phyloP scores from a whole-genome alignment of 345 rosid genomes.

The Sapria himalayana region DNA sequence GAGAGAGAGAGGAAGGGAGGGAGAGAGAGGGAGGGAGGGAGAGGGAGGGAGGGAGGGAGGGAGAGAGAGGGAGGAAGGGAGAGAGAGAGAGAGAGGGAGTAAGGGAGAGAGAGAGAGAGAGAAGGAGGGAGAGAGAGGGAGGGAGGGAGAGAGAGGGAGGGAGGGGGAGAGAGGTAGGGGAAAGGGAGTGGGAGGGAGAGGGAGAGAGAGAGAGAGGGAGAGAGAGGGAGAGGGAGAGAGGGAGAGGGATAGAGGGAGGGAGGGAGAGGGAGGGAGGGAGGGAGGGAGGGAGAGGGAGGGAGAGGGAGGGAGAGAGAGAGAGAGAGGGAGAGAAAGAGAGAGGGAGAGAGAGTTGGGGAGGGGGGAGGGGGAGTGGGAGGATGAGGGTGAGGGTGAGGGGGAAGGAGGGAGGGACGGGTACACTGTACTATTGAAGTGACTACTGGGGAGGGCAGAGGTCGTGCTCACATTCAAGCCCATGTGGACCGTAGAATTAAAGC shows the following conservation, averaged over 20 bases:
- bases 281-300: conserved; percentile 2
- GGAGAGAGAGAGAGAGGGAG: too few relatives aligned
- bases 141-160: conserved; percentile 6
- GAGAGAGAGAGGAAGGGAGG: background rate
- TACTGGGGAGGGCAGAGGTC: conserved; percentile 1
- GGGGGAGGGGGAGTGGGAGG: conserved; percentile 4
- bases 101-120: conserved; percentile 1
- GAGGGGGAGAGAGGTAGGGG: too few relatives aligned
- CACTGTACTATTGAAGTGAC: background rate
- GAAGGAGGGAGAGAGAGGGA: background rate
- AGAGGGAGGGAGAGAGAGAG: background rate
- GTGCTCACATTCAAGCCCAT: background rate
- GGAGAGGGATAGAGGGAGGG: too few relatives aligned
- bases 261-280: conserved; percentile 4
- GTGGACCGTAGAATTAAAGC: background rate
- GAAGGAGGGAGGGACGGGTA: conserved; percentile 6
- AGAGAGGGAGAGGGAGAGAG: too few relatives aligned
- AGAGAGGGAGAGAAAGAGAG: conserved; percentile 7
- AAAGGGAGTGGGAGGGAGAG: too few relatives aligned
- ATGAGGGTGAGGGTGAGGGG: conserved; percentile 3
- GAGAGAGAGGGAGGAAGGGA: background rate
- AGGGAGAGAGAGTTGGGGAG: background rate
- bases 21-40: conserved; percentile 2
- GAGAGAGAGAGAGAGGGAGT: background rate
- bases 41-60: background rate